phyloP scores from a whole-genome alignment of 768 basidiomycete species.

The Trametopsis cervina region DNA sequence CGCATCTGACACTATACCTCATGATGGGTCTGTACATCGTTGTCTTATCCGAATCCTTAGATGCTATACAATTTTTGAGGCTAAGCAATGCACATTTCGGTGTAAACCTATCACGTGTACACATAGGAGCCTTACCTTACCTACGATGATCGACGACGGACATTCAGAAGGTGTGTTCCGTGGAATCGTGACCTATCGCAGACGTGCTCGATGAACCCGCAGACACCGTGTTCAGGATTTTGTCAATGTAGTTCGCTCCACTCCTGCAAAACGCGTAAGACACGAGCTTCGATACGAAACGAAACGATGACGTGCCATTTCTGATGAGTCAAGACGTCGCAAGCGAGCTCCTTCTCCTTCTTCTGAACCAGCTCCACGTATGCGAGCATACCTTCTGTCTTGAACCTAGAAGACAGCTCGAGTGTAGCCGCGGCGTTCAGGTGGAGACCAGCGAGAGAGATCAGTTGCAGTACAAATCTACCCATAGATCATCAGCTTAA shows the following conservation, averaged over 20 bases:
- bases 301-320: conserved; percentile 60
- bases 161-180: conserved; percentile 77
- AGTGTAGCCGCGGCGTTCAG: conserved; percentile 78
- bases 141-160: no score
- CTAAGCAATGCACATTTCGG: no score
- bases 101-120: no score
- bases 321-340: conserved; percentile 89
- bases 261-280: conserved; percentile 42
- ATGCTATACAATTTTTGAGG: no score
- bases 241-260: conserved; percentile 86
- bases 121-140: no score
- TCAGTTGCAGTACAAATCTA: conserved; percentile 82
- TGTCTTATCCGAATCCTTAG: no score
- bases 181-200: conserved; percentile 79
- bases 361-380: conserved; percentile 85
- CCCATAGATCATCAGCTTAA: neutral
- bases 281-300: neutral
- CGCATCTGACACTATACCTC: no score
- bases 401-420: conserved; percentile 73
- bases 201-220: conserved; percentile 88
- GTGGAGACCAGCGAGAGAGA: conserved; percentile 88
- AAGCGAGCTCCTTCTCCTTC: conserved; percentile 83
- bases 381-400: conserved; percentile 87
- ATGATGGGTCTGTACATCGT: no score
- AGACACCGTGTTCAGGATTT: conserved; percentile 76